Evolutionary conservation across 1,139 yeast genomes (phyloP).

Genomic region (Pichia sp.): DNA sequence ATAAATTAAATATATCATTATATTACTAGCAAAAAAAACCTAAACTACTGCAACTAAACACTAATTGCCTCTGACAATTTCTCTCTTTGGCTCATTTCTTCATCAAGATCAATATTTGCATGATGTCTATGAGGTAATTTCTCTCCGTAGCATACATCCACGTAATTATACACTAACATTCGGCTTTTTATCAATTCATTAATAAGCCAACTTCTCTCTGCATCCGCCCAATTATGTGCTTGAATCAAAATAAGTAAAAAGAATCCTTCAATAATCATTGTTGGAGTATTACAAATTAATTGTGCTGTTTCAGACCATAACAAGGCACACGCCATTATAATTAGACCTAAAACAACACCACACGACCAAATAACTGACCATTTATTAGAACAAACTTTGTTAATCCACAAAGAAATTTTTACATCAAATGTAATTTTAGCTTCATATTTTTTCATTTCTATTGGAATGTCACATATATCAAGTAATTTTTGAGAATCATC

Average conservation of each 20-base stretch:
- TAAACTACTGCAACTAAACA: neutral
- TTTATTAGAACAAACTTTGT: slow-evolving; percentile 18
- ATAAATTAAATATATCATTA: too few relatives aligned
- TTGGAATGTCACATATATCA: slow-evolving; percentile 48
- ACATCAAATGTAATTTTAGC: slow-evolving; percentile 18
- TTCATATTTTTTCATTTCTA: slow-evolving; percentile 11
- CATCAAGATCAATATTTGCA: slow-evolving; percentile 30
- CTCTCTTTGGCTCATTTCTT: neutral
- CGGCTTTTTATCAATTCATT: slow-evolving; percentile 15
- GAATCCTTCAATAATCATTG: slow-evolving; percentile 36
- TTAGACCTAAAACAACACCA: slow-evolving; percentile 25
- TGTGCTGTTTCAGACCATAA: slow-evolving; percentile 35
- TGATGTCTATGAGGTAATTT: neutral
- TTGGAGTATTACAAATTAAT: slow-evolving; percentile 33
- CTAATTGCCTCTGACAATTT: neutral
- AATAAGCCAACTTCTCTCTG: slow-evolving; percentile 12
- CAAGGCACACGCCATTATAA: slow-evolving; percentile 28
- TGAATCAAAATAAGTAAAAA: slow-evolving; percentile 32
- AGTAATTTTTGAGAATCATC: slow-evolving; percentile 67
- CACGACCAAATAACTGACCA: slow-evolving; percentile 28
- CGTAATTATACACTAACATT: slow-evolving; percentile 9
- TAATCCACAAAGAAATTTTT: slow-evolving; percentile 23
- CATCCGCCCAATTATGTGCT: slow-evolving; percentile 30
- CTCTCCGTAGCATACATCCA: neutral
- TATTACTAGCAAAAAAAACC: neutral